These are phyloP conservation scores for Rhizopogon vulgaris DNA, from an alignment of 768 basidiomycete species.

Conservation along the genomic window DNA sequence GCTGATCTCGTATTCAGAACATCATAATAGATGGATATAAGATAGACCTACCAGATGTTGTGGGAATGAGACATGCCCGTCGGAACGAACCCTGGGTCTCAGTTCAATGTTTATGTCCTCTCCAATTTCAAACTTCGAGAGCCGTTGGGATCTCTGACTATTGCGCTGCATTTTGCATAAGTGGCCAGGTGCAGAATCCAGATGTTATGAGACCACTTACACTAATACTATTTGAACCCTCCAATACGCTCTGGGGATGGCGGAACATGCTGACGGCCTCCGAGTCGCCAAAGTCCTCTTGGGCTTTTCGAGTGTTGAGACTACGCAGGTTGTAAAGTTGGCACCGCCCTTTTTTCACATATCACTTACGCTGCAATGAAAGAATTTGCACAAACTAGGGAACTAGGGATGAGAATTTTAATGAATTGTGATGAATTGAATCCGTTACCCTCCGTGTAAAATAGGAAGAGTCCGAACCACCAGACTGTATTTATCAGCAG, in stretches of 20 bases:
- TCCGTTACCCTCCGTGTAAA: not conserved
- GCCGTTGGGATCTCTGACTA: too few relatives aligned
- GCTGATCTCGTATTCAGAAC: not conserved
- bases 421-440: not conserved
- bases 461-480: not conserved
- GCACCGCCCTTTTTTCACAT: too few relatives aligned
- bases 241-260: not conserved
- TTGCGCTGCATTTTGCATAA: not conserved
- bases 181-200: not conserved
- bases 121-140: not conserved
- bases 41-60: not conserved
- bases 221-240: not conserved
- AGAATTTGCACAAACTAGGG: not conserved
- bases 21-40: not conserved
- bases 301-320: not conserved
- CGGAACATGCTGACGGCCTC: not conserved
- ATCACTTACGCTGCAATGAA: not conserved
- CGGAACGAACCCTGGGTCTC: not conserved
- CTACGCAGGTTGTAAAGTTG: not conserved
- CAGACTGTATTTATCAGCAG: not conserved
- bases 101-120: not conserved
- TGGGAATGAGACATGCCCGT: not conserved
- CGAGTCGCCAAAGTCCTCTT: not conserved
- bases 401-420: not conserved
- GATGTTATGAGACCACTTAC: not conserved